Percentiles rank a stretch among this genome's conserved stretches.
These are phyloP conservation scores for Podospora bellae-mahoneyi DNA, from an alignment of 495 filamentous ascomycete species.

Conservation along the genomic window DNA sequence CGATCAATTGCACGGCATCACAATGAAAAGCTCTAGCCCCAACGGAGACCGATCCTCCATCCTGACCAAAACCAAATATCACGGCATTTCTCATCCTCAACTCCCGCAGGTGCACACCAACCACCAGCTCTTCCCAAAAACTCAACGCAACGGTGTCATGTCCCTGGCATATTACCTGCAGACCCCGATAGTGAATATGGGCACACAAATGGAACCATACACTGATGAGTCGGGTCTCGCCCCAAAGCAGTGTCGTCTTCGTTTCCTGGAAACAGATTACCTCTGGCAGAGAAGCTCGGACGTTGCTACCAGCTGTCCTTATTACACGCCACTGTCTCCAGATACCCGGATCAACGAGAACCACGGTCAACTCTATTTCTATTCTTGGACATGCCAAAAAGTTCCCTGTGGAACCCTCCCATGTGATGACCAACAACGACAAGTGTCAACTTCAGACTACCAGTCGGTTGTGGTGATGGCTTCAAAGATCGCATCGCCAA, in stretches of 20 bases:
- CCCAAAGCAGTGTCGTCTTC: conserved; percentile 11
- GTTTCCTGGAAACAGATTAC: conserved; percentile 18
- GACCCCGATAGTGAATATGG: conserved; percentile 1
- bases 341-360: conserved; percentile 22
- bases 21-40: background rate
- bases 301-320: conserved; percentile 2
- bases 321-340: conserved; percentile 15
- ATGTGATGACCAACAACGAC: background rate
- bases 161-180: conserved; percentile 12
- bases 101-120: background rate
- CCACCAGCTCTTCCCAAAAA: background rate
- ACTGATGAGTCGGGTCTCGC: background rate
- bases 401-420: background rate
- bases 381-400: conserved; percentile 22
- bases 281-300: conserved; percentile 6
- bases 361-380: conserved; percentile 25
- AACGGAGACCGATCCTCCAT: conserved; percentile 1
- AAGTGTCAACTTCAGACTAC: background rate
- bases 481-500: background rate
- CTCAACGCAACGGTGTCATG: conserved; percentile 6
- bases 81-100: background rate
- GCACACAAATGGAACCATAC: conserved; percentile 2
- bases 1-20: background rate
- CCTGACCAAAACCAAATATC: background rate
- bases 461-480: background rate